Base-by-base conservation (phyloP, 2,329 filamentous ascomycete genomes). In the Fusarium coicis region DNA sequence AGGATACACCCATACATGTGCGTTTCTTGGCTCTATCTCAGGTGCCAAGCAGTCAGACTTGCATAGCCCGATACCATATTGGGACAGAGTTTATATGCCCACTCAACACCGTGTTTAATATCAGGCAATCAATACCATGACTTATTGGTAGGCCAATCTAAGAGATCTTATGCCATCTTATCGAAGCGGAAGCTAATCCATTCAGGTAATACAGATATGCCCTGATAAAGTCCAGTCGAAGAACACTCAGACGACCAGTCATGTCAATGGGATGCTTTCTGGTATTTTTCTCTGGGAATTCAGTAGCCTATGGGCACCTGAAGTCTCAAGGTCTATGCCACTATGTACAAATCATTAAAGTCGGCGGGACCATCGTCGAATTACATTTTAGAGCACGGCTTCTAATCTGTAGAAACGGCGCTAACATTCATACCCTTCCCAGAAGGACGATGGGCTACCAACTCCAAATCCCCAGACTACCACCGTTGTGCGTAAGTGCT, bases 401-500 rank as follows among this genome's bases (percentile, higher is more conserved):
- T 71, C 56, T 47, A 40, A 21, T 40, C 37, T 11, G 11, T 21
- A 16, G 44, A 46, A 47, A 65, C 37, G 21, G 40, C 61, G 50
- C 63, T 63, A 68, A 64, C 53, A 43, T 26, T 32, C 37, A 42
- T n/a, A 23, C 34, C 36, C 18, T 18, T 21, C 39, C 12, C 21
- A 21, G 28, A 53, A 53, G 28, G 34, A 61, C 32, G n/a, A n/a
- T n/a, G n/a, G n/a, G n/a, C n/a, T n/a, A n/a, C n/a, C n/a, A n/a
- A n/a, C n/a, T n/a, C n/a, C n/a, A n/a, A n/a, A n/a, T n/a, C 49
- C 68, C 71, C 66, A 36, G 64, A 63, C 65, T 74, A 62, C 53
- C 66, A 70, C 50, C n/a, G 50, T 26, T 34, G 12, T 52, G 16
- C n/a, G n/a, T 23, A 12, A 28, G 34, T n/a, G 50, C 34, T 54